Conservation (phyloP, 1,139 yeast species). For the Yarrowia galli region DNA sequence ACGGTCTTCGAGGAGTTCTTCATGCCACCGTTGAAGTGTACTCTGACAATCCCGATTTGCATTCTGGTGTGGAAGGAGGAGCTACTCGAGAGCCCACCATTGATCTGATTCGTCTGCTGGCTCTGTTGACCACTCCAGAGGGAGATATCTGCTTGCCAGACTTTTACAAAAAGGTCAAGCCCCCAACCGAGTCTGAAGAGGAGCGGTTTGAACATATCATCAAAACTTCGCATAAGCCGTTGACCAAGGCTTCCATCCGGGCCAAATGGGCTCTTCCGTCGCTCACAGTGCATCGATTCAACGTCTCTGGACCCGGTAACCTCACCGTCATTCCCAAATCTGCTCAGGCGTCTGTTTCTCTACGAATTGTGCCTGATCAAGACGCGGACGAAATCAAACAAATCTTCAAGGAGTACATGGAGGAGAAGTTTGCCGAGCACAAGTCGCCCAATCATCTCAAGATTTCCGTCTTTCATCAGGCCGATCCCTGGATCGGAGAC, state of each 20-base stretch:
- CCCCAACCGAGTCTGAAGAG: slow-evolving; percentile 63
- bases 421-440: slow-evolving; percentile 56
- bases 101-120: slow-evolving; percentile 76
- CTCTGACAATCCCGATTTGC: slow-evolving; percentile 84
- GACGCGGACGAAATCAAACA: slow-evolving; percentile 64
- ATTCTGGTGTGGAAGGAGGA: slow-evolving; percentile 98
- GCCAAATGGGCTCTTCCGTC: slow-evolving; percentile 95
- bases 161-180: slow-evolving; percentile 71
- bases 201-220: slow-evolving; percentile 67
- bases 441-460: slow-evolving; percentile 66
- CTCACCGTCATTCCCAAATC: slow-evolving; percentile 87
- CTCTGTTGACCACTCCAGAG: slow-evolving; percentile 63
- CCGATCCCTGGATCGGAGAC: slow-evolving; percentile 97
- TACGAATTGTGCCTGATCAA: slow-evolving; percentile 91
- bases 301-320: slow-evolving; percentile 89
- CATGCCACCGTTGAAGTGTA: slow-evolving; percentile 75
- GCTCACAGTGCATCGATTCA: slow-evolving; percentile 83
- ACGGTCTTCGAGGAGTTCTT: slow-evolving; percentile 91
- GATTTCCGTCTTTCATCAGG: slow-evolving; percentile 74
- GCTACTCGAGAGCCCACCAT: slow-evolving; percentile 86
- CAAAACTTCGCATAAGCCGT: slow-evolving; percentile 54
- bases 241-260: slow-evolving; percentile 61
- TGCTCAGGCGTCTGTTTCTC: slow-evolving; percentile 77
- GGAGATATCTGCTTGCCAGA: slow-evolving; percentile 71
- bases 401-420: slow-evolving; percentile 58